These are phyloP conservation scores for Phytophthora sansomeana DNA, from an alignment of 352 stramenopile species.

Conservation along the genomic window DNA sequence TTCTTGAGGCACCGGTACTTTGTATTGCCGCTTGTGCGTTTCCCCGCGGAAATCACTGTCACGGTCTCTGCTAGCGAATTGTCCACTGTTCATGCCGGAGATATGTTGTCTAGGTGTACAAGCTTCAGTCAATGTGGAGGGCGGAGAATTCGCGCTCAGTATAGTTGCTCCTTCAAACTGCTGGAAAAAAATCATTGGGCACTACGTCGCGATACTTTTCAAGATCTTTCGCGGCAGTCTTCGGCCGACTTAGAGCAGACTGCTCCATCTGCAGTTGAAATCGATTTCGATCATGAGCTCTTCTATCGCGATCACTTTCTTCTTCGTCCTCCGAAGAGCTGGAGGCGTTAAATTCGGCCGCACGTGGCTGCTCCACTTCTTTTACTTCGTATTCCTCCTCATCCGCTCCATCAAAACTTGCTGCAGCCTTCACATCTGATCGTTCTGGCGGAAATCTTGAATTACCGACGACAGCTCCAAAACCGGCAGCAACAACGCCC, in stretches of 20 bases:
- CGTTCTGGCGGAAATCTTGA: constrained; percentile 5
- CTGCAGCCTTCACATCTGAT: constrained; percentile 8
- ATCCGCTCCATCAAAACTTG: constrained; percentile 16
- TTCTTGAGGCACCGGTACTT: constrained; percentile 56
- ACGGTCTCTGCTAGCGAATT: background rate
- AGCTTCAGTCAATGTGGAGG: background rate
- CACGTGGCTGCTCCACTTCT: constrained; percentile 59
- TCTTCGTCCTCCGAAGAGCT: constrained; percentile 64
- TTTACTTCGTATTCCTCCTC: constrained; percentile 69
- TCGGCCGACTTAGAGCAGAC: constrained; percentile 39
- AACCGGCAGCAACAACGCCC: constrained; percentile 2
- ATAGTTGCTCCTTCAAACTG: constrained; percentile 34
- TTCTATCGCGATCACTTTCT: constrained; percentile 22
- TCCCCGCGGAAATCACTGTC: background rate
- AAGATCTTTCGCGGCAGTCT: constrained; percentile 63
- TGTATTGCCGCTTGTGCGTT: constrained; percentile 27
- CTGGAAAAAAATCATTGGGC: constrained; percentile 60
- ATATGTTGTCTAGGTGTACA: constrained; percentile 2
- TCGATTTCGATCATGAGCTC: constrained; percentile 10
- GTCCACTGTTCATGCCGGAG: constrained; percentile 10
- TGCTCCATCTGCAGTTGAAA: constrained; percentile 23
- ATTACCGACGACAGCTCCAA: background rate
- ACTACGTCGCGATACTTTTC: constrained; percentile 65
- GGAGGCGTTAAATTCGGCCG: constrained; percentile 63
- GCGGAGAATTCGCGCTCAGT: background rate